phyloP scores from a whole-genome alignment of 2,329 filamentous ascomycete species.

The Ophiostoma piceae region DNA sequence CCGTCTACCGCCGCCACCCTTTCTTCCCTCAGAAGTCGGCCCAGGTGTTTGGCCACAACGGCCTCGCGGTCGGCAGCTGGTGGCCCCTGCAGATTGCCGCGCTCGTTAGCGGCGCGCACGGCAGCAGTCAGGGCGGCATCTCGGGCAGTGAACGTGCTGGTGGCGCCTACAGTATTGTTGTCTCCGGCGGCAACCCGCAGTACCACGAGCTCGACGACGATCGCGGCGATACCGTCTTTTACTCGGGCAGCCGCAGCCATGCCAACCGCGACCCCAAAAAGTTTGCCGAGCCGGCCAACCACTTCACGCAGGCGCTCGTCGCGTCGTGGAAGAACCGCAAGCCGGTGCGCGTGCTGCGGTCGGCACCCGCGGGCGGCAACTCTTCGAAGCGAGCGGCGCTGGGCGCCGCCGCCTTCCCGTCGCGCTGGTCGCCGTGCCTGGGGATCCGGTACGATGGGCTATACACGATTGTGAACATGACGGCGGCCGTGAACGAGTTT shows the following conservation, averaged over 20 bases:
- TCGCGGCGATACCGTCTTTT: constrained; percentile 29
- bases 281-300: constrained; percentile 11
- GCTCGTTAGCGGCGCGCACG: constrained; percentile 51
- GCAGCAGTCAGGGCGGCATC: constrained; percentile 46
- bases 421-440: constrained; percentile 26
- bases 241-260: constrained; percentile 31
- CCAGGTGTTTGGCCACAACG: constrained; percentile 34
- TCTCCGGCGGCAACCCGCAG: constrained; percentile 31
- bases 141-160: constrained; percentile 37
- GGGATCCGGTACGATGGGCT: constrained; percentile 38
- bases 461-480: constrained; percentile 30
- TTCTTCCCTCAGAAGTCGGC: constrained; percentile 24
- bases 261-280: constrained; percentile 24
- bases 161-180: constrained; percentile 52
- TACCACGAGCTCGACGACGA: constrained; percentile 32
- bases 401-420: not conserved
- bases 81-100: constrained; percentile 49
- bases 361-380: constrained; percentile 22
- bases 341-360: constrained; percentile 34
- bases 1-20: constrained; percentile 28
- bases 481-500: constrained; percentile 22
- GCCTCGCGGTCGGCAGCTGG: constrained; percentile 42
- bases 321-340: constrained; percentile 23
- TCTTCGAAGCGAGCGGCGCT: not conserved
- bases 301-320: constrained; percentile 28